Evolutionary conservation across 768 basidiomycete genomes (phyloP).

Genomic region (Cubamyces sp.): DNA sequence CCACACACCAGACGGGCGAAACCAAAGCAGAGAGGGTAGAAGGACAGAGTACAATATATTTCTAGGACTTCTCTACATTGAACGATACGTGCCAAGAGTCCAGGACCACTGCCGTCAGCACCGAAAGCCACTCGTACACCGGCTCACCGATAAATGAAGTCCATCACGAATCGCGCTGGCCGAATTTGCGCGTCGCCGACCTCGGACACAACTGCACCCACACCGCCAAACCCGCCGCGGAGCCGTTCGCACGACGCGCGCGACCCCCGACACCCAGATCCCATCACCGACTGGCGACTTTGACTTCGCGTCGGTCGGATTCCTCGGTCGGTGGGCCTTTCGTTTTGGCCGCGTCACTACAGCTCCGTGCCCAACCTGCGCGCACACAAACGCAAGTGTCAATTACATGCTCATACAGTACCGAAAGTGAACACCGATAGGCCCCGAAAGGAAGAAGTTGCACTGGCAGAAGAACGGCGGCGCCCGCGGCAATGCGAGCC

Average conservation of each 20-base stretch:
- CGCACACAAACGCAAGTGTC: slow-evolving; percentile 18
- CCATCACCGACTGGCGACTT: slow-evolving; percentile 2
- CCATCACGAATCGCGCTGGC: neutral
- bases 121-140: neutral
- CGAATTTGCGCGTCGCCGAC: neutral
- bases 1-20: neutral
- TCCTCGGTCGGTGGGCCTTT: neutral
- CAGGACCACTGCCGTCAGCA: neutral
- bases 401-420: slow-evolving; percentile 28
- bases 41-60: slow-evolving; percentile 16
- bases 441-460: neutral
- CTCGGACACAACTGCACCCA: neutral
- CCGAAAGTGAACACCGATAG: slow-evolving; percentile 1
- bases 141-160: neutral
- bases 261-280: slow-evolving; percentile 22
- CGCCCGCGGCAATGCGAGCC: neutral
- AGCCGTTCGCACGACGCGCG: neutral
- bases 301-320: neutral
- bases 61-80: slow-evolving; percentile 20
- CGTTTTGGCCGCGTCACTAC: neutral
- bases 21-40: neutral
- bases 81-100: slow-evolving; percentile 1
- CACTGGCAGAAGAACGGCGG: neutral
- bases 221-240: neutral
- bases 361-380: slow-evolving; percentile 31